Conservation (phyloP, 2,329 filamentous ascomycete species). For the Clarireedia hainanense region DNA sequence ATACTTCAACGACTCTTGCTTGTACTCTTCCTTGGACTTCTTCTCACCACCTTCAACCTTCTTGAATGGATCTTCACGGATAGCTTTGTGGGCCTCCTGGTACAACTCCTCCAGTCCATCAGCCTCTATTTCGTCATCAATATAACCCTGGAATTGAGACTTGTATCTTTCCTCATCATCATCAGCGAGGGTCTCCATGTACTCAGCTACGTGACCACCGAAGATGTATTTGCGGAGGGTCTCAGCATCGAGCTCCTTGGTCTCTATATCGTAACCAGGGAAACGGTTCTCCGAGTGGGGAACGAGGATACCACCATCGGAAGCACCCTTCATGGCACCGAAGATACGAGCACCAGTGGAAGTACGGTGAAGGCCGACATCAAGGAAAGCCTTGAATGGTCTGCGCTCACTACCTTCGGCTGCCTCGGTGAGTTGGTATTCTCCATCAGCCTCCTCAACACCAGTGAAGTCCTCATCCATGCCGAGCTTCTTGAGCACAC, state of each 20-base stretch:
- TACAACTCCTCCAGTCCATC: constrained; percentile 97
- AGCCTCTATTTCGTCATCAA: constrained; percentile 93
- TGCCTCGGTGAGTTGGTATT: constrained; percentile 93
- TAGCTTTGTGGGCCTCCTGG: constrained; percentile 87
- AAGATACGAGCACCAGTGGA: constrained; percentile 98
- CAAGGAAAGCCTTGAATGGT: constrained; percentile 98
- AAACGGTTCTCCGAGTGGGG: constrained; percentile 99
- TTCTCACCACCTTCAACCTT: constrained; percentile 71
- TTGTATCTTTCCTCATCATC: constrained; percentile 99
- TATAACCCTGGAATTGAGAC: constrained; percentile 96
- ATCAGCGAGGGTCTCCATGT: constrained; percentile 99
- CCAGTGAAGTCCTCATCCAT: constrained; percentile 88
- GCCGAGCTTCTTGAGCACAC: constrained; percentile 93
- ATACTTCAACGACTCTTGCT: constrained; percentile 91
- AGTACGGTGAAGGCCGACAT: constrained; percentile 94
- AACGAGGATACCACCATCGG: constrained; percentile 92
- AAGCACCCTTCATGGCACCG: constrained; percentile 99
- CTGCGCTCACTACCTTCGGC: constrained; percentile 83
- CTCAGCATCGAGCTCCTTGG: constrained; percentile 96
- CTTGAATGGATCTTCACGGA: constrained; percentile 97
- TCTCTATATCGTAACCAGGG: constrained; percentile 96
- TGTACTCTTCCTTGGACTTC: constrained; percentile 98
- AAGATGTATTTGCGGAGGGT: constrained; percentile 99
- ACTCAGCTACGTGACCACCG: constrained; percentile 96
- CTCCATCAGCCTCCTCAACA: constrained; percentile 94